A percentile compares a stretch with the other conserved stretches of the same genome.
Conservation (phyloP, 1,284 basidiomycete genomes). For the Fomitopsis pinicola region DNA sequence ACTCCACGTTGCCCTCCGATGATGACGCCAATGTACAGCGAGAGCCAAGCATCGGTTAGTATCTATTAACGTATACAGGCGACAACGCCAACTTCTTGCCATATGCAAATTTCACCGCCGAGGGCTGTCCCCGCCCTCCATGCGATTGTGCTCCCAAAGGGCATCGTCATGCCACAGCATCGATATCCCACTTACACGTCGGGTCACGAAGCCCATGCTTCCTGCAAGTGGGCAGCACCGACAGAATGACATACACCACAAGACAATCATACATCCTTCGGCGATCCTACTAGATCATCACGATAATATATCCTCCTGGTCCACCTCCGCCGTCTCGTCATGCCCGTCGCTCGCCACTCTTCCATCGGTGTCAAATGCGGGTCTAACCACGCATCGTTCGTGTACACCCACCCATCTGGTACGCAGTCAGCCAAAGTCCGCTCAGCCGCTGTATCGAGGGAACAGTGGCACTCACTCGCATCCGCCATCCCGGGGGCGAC, state of each 20-base stretch:
- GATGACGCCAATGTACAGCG: not conserved
- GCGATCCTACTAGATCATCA: not conserved
- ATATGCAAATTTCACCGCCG: too few species aligned
- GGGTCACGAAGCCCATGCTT: too few species aligned
- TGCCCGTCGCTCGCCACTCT: slow-evolving; percentile 36
- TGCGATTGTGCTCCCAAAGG: too few species aligned
- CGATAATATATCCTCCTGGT: slow-evolving; percentile 55
- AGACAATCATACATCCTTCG: not conserved
- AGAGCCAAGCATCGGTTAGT: too few species aligned
- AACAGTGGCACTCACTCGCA: slow-evolving; percentile 35
- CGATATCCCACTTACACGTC: too few species aligned
- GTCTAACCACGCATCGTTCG: slow-evolving; percentile 66
- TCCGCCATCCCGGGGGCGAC: slow-evolving; percentile 39
- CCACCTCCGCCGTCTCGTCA: slow-evolving; percentile 67
- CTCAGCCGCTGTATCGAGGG: not conserved
- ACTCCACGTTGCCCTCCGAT: not conserved
- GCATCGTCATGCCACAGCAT: too few species aligned
- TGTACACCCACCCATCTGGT: slow-evolving; percentile 74
- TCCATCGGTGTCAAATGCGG: slow-evolving; percentile 37
- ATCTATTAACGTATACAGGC: too few species aligned
- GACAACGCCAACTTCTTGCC: too few species aligned
- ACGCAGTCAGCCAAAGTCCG: not conserved
- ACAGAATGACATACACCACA: not conserved
- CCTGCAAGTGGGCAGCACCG: too few species aligned
- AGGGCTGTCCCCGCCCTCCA: too few species aligned